These are phyloP conservation scores for Aspergillus quadrilineatus DNA, from an alignment of 2,329 filamentous ascomycete genomes.

Conservation along the genomic window DNA sequence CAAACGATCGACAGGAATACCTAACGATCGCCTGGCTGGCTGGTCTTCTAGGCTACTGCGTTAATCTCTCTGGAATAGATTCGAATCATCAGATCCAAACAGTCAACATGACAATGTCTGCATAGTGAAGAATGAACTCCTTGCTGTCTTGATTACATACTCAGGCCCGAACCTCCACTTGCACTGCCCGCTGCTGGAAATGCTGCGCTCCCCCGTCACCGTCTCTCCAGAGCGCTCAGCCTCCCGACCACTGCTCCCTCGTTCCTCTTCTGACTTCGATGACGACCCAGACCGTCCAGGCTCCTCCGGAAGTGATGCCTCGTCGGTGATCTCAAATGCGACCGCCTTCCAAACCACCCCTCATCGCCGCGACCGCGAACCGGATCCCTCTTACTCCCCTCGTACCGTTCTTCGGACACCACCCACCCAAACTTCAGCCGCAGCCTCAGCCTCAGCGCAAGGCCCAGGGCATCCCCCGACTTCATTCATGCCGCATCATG, in stretches of 20 bases:
- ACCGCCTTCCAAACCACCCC: slow-evolving; percentile 41
- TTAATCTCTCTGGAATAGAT: background rate
- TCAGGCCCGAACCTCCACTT: background rate
- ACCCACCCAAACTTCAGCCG: slow-evolving; percentile 28
- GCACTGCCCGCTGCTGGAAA: slow-evolving; percentile 6
- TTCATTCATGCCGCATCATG: slow-evolving; percentile 41
- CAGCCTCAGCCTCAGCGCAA: slow-evolving; percentile 32
- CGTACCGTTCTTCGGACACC: slow-evolving; percentile 27
- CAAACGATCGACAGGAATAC: slow-evolving; percentile 9
- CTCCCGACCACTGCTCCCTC: slow-evolving; percentile 20
- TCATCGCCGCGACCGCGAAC: slow-evolving; percentile 12
- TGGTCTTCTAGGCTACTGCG: slow-evolving; percentile 3
- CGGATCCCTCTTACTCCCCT: slow-evolving; percentile 17
- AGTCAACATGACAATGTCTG: background rate
- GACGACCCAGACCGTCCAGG: slow-evolving; percentile 38
- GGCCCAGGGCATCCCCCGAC: slow-evolving; percentile 36
- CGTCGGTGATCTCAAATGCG: slow-evolving; percentile 45
- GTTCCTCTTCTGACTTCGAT: slow-evolving; percentile 24
- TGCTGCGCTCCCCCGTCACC: slow-evolving; percentile 25
- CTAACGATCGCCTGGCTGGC: slow-evolving; percentile 1
- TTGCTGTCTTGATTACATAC: slow-evolving; percentile 13
- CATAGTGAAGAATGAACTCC: background rate
- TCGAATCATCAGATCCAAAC: background rate
- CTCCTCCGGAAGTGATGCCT: slow-evolving; percentile 50
- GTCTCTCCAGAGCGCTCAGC: slow-evolving; percentile 25